Evolutionary conservation across 2,329 filamentous ascomycete genomes (phyloP).

Genomic region (Tolypocladium sp.): DNA sequence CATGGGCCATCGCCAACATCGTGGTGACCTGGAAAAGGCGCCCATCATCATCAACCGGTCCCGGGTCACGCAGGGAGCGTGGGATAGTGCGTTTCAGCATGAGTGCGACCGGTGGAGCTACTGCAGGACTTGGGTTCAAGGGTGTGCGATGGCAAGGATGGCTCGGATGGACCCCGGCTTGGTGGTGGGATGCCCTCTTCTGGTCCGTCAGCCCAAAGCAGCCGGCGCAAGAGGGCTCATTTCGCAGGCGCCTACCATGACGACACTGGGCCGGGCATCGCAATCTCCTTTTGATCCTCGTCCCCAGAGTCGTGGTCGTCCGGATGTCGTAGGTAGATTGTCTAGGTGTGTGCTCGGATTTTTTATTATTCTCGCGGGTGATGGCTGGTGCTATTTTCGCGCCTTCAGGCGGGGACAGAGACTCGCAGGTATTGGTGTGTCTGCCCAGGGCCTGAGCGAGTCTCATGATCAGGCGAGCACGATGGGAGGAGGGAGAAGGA

Average conservation of each 20-base stretch:
- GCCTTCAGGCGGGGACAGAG: neutral
- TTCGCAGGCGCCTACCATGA: neutral
- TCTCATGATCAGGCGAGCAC: neutral
- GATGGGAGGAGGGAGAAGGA: neutral
- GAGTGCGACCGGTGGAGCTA: neutral
- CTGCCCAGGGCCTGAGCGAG: neutral
- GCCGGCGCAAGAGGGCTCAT: neutral
- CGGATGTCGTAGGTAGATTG: neutral
- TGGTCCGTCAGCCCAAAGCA: neutral
- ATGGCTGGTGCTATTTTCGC: neutral
- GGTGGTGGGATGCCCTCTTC: neutral
- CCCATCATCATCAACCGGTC: neutral
- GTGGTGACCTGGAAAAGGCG: neutral
- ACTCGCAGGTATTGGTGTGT: neutral
- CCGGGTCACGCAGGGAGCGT: neutral
- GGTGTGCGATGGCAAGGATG: neutral
- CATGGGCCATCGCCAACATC: neutral
- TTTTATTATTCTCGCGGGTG: neutral
- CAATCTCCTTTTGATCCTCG: neutral
- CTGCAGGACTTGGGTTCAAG: neutral
- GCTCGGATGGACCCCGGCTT: neutral
- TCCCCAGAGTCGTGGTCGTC: neutral
- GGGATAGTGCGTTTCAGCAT: constrained; percentile 4
- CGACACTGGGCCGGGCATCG: neutral
- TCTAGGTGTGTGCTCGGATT: neutral